These are phyloP conservation scores for Roridomyces roridus DNA, from an alignment of 768 basidiomycete genomes.

Conservation along the genomic window DNA sequence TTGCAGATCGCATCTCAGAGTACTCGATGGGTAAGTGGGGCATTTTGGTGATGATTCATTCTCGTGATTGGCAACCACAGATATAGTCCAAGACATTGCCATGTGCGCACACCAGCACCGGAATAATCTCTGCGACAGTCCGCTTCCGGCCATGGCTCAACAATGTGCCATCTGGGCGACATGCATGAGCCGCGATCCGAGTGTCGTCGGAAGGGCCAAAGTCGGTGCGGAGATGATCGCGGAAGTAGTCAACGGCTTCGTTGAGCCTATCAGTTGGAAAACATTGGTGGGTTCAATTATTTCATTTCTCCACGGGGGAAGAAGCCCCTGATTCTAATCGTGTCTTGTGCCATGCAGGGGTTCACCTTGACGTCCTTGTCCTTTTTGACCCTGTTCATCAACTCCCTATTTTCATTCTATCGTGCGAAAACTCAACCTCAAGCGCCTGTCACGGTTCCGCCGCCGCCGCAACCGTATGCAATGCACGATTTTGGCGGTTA, in stretches of 20 bases:
- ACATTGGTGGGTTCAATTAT: conserved; percentile 69
- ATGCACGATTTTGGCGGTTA: conserved; percentile 52
- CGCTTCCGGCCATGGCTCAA: conserved; percentile 87
- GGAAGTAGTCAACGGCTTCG: conserved; percentile 95
- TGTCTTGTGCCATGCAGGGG: conserved; percentile 46
- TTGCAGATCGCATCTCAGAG: conserved; percentile 84
- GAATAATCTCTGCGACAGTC: conserved; percentile 82
- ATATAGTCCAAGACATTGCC: conserved; percentile 92
- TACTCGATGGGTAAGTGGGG: conserved; percentile 86
- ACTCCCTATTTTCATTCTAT: conserved; percentile 79
- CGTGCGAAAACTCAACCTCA: conserved; percentile 66
- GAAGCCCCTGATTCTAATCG: conserved; percentile 17
- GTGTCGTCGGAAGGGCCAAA: conserved; percentile 84
- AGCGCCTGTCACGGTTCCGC: conserved; percentile 9
- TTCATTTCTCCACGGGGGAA: conserved; percentile 13
- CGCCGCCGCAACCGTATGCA: conserved; percentile 28
- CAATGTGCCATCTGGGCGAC: conserved; percentile 91
- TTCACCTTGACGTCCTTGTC: conserved; percentile 79
- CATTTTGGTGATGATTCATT: conserved; percentile 12
- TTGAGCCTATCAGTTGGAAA: conserved; percentile 98
- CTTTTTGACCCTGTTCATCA: conserved; percentile 82
- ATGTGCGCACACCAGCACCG: conserved; percentile 83
- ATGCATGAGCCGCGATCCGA: conserved; percentile 95
- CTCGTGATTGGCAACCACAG: conserved; percentile 41
- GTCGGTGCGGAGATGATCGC: conserved; percentile 95